A percentile compares a stretch with the other conserved stretches of the same genome.
Evolutionary conservation across 345 rosid genomes (phyloP).

Genomic region (Aurinia saxatilis): DNA sequence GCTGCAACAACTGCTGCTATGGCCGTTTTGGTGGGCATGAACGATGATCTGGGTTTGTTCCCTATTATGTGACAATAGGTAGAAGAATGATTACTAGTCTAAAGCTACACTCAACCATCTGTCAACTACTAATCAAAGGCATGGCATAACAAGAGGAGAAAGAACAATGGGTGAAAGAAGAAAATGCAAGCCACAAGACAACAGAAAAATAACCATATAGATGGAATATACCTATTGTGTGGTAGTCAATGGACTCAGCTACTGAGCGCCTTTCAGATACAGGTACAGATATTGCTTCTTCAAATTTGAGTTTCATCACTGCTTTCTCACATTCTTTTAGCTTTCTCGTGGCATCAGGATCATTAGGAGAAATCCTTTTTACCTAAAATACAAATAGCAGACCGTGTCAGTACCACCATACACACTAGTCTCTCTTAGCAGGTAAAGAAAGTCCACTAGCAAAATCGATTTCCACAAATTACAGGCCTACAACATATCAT

Average conservation of each 20-base stretch:
- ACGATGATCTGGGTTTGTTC: slow-evolving; percentile 75
- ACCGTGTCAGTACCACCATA: background rate
- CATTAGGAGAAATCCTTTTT: slow-evolving; percentile 77
- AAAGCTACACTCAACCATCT: slow-evolving; percentile 28
- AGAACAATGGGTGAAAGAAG: background rate
- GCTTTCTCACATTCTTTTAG: slow-evolving; percentile 92
- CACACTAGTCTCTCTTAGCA: background rate
- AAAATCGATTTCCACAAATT: background rate
- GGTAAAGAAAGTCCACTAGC: background rate
- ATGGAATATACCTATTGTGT: slow-evolving; percentile 54
- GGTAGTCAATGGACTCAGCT: slow-evolving; percentile 85
- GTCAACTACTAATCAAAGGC: slow-evolving; percentile 22
- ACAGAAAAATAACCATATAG: background rate
- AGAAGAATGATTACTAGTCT: slow-evolving; percentile 36
- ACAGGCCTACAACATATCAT: no score
- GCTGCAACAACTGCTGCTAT: slow-evolving; percentile 75
- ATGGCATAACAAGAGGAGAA: slow-evolving; percentile 5
- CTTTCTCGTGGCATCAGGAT: slow-evolving; percentile 92
- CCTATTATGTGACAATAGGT: slow-evolving; percentile 84
- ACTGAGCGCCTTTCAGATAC: slow-evolving; percentile 62
- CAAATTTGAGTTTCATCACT: slow-evolving; percentile 87
- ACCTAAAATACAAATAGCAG: slow-evolving; percentile 42
- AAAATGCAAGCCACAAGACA: slow-evolving; percentile 2
- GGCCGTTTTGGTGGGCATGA: slow-evolving; percentile 72
- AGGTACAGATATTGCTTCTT: slow-evolving; percentile 89